Evolutionary conservation across 2,329 filamentous ascomycete genomes (phyloP).

Genomic region (Daldinia sp.): DNA sequence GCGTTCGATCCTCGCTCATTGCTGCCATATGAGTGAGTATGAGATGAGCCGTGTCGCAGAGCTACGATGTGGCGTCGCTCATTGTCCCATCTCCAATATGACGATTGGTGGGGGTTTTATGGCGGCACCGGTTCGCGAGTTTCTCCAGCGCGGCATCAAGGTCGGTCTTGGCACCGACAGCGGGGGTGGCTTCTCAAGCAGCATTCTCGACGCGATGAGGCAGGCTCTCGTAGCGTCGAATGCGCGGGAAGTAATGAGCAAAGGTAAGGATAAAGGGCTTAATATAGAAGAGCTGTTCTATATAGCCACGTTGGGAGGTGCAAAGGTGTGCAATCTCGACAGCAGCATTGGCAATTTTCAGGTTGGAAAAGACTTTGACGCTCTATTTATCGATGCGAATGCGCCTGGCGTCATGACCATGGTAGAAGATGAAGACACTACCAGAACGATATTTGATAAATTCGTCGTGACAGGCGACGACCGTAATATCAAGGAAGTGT

Average conservation of each 20-base stretch:
- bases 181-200: slow-evolving; percentile 68
- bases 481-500: slow-evolving; percentile 65
- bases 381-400: slow-evolving; percentile 55
- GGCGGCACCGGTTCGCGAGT: slow-evolving; percentile 66
- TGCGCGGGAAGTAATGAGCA: slow-evolving; percentile 53
- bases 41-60: slow-evolving; percentile 59
- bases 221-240: slow-evolving; percentile 65
- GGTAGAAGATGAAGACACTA: slow-evolving; percentile 58
- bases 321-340: slow-evolving; percentile 63
- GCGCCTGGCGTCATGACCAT: slow-evolving; percentile 59
- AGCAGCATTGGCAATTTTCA: slow-evolving; percentile 64
- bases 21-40: slow-evolving; percentile 66
- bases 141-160: slow-evolving; percentile 65
- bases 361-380: slow-evolving; percentile 70
- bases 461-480: slow-evolving; percentile 73
- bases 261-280: slow-evolving; percentile 55
- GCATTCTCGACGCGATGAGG: slow-evolving; percentile 66
- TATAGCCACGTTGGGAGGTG: slow-evolving; percentile 68
- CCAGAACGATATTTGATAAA: slow-evolving; percentile 64
- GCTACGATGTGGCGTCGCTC: slow-evolving; percentile 66
- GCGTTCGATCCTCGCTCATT: slow-evolving; percentile 71
- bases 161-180: slow-evolving; percentile 73
- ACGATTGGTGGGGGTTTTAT: slow-evolving; percentile 69
- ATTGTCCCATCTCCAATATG: slow-evolving; percentile 72
- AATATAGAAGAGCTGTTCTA: slow-evolving; percentile 64